Percentiles rank a stretch among this genome's conserved stretches.
Evolutionary conservation across 495 filamentous ascomycete genomes (phyloP).

Genomic region (Paragyromitra xinjiangensis): DNA sequence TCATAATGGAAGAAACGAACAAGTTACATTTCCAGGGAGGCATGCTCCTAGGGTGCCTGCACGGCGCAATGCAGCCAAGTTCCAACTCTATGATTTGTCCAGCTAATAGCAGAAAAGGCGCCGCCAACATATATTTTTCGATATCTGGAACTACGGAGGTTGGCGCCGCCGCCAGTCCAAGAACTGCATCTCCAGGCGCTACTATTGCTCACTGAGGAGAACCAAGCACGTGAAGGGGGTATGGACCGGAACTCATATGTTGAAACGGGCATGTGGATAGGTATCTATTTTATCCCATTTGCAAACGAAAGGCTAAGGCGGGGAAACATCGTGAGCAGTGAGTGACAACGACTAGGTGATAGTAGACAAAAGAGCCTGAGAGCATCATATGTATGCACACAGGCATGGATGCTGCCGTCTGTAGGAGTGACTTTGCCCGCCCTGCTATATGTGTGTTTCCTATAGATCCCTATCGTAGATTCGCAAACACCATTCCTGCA

Average conservation of each 20-base stretch:
- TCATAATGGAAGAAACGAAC: constrained; percentile 18
- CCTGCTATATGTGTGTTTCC: constrained; percentile 10
- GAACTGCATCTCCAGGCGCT: constrained; percentile 33
- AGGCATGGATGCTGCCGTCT: not conserved
- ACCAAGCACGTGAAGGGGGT: constrained; percentile 7
- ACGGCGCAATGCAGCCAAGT: constrained; percentile 33
- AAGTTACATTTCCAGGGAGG: constrained; percentile 28
- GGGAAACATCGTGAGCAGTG: constrained; percentile 32
- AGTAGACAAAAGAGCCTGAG: constrained; percentile 25
- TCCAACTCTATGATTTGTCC: constrained; percentile 20
- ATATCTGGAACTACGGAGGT: constrained; percentile 26
- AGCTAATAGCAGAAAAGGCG: constrained; percentile 45
- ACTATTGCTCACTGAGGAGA: constrained; percentile 24
- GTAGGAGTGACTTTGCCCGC: constrained; percentile 4
- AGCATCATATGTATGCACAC: constrained; percentile 1
- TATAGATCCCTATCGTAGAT: constrained; percentile 15
- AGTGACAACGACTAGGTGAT: constrained; percentile 5
- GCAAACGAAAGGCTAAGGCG: constrained; percentile 19
- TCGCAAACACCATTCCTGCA: constrained; percentile 1
- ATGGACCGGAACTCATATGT: constrained; percentile 11
- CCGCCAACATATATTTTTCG: constrained; percentile 21
- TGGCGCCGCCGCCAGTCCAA: constrained; percentile 24
- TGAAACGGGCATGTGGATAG: not conserved
- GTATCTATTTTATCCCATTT: constrained; percentile 40
- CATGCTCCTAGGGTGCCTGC: constrained; percentile 16